phyloP scores from a whole-genome alignment of 257 asterid genomes.

The Henckelia pumila region DNA sequence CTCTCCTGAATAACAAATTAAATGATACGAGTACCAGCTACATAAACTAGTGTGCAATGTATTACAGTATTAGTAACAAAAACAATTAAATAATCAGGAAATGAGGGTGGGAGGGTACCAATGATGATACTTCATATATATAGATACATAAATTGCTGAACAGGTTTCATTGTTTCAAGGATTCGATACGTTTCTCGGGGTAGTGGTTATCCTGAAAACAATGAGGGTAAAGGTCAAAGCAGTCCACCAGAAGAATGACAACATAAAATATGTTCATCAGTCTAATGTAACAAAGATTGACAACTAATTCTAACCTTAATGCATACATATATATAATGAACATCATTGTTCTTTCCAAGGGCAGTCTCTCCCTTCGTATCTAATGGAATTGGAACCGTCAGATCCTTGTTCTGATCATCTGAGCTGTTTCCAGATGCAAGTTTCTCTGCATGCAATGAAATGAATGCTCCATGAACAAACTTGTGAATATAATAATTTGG shows the following conservation, averaged over 20 bases:
- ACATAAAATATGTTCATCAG: neutral
- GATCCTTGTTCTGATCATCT: constrained; percentile 32
- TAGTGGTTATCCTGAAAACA: constrained; percentile 31
- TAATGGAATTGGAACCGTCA: constrained; percentile 51
- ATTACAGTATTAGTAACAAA: too few species aligned
- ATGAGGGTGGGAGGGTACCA: neutral
- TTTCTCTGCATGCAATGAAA: constrained; percentile 42
- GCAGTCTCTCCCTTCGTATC: constrained; percentile 41
- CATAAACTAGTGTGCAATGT: neutral
- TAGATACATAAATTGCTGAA: neutral
- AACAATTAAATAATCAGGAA: neutral
- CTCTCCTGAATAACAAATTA: neutral
- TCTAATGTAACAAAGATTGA: neutral
- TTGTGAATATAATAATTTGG: neutral
- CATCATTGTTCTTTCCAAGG: constrained; percentile 48
- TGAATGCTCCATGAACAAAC: neutral
- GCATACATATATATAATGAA: constrained; percentile 70
- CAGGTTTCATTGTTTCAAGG: constrained; percentile 14
- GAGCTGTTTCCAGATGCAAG: constrained; percentile 40
- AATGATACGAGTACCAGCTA: neutral
- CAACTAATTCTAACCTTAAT: constrained; percentile 45
- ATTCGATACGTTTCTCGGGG: constrained; percentile 25
- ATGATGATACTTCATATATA: neutral
- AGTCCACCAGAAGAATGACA: neutral
- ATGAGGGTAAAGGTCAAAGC: neutral